Percentiles rank a stretch among this genome's conserved stretches.
phyloP scores from a whole-genome alignment of 768 basidiomycete species.

The Boletus rubescentipes region DNA sequence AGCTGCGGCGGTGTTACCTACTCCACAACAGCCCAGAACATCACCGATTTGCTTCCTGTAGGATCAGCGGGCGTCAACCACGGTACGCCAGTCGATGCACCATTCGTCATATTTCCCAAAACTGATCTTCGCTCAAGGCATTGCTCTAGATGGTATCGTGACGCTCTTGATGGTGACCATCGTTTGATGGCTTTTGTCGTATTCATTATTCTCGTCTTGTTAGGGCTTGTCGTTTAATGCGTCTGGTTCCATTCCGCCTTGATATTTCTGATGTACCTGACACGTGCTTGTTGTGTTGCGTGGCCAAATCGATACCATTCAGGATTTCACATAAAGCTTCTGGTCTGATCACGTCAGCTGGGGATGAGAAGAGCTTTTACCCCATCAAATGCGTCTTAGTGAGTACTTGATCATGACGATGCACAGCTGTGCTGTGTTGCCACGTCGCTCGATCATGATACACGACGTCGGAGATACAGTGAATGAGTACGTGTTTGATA shows the following conservation, averaged over 20 bases:
- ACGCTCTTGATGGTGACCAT: slow-evolving; percentile 54
- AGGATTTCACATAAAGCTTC: no score
- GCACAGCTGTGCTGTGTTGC: no score
- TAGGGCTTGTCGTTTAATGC: background rate
- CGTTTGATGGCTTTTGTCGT: slow-evolving; percentile 16
- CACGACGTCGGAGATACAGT: no score
- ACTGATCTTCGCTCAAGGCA: slow-evolving; percentile 37
- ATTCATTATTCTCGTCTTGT: background rate
- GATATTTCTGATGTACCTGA: background rate
- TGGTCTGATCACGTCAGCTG: no score
- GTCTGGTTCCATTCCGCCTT: background rate
- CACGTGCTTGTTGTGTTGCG: background rate
- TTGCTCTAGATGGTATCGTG: slow-evolving; percentile 56
- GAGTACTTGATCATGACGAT: no score
- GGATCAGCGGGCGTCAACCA: slow-evolving; percentile 54
- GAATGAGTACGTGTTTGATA: no score
- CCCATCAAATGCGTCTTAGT: no score
- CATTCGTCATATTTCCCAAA: background rate
- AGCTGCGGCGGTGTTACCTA: slow-evolving; percentile 49
- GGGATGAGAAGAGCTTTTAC: no score
- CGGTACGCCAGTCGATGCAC: slow-evolving; percentile 31
- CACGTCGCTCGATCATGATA: no score
- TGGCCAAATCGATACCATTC: no score
- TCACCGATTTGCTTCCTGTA: slow-evolving; percentile 52
- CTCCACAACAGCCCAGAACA: slow-evolving; percentile 40